Base-by-base conservation (phyloP, 768 basidiomycete species). In the Sarcomyxa edulis region DNA sequence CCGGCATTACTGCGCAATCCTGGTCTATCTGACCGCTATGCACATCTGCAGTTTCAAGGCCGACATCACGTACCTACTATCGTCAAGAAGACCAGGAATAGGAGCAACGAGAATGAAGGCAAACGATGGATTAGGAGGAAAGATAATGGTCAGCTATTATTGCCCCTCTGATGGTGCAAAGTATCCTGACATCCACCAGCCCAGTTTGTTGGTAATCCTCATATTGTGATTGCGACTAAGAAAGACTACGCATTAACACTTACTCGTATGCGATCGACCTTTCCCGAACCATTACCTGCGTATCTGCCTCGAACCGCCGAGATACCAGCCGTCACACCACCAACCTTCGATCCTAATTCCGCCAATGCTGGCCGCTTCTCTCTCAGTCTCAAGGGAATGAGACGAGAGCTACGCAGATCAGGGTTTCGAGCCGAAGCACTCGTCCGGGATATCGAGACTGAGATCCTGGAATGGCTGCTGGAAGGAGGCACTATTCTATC, bases 321-420 rank as follows among this genome's bases (percentile, higher is more conserved):
- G 39, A 48, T 84, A 0, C 77, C 84, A 0, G 49, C 72, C 6
- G 51, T 69, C 1, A 42, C 53, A 3, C 62, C 65, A 10, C 65
- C 74, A 0, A 43, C 53, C 3, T 52, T 55, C 22, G 72, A 84
- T 46, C 71, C 76, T 0, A 52, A 49, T 26, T 75, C 79, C 10
- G 76, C 84, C 27, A 74, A 76, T 54, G 82, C 84, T 2, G 87
- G 88, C 6, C 69, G 83, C 5, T 90, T 86, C 61, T 82, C 83
- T 9, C 64, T 87, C 33, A 81, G 84, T 34, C 55, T 89, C 29
- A 86, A 79, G 48, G 88, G 88, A 11, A 81, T 81, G 66, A 72
- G 87, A 24, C 69, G 75, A 35, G 71, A 78, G 22, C 68, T 91
- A 11, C 75, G 84, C 28, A 69, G 68, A 40, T 68, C 72, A 2